Conservation (phyloP, 208 protist species). For the Leishmania aethiopica region DNA sequence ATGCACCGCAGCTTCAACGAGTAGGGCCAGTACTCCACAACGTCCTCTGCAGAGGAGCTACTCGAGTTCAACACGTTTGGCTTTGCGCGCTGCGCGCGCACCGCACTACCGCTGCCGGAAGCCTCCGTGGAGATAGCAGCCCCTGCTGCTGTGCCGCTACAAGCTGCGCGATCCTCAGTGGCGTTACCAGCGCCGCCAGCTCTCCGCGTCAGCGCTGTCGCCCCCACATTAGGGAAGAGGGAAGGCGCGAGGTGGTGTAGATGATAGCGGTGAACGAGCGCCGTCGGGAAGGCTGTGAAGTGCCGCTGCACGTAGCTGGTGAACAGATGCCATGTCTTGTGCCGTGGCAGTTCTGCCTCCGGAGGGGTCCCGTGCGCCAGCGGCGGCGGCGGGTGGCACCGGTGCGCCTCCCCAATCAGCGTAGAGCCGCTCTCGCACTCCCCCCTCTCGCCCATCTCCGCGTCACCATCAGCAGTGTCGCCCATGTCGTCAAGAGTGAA, state of each 20-base stretch:
- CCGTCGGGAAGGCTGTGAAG: conserved; percentile 84
- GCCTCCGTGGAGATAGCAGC: neutral
- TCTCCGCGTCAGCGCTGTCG: neutral
- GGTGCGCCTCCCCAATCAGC: neutral
- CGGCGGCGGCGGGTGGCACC: neutral
- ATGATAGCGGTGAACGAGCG: conserved; percentile 82
- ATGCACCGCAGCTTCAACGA: conserved; percentile 51
- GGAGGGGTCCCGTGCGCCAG: neutral
- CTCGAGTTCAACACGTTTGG: neutral
- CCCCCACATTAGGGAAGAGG: conserved; percentile 51
- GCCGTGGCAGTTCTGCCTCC: neutral
- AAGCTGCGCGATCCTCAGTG: neutral
- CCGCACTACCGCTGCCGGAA: neutral
- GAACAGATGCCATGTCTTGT: conserved; percentile 67
- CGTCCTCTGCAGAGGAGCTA: neutral
- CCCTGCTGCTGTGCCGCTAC: neutral
- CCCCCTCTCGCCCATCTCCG: neutral
- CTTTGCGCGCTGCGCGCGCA: neutral
- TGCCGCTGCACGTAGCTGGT: conserved; percentile 42
- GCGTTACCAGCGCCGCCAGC: neutral
- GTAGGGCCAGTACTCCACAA: conserved; percentile 55
- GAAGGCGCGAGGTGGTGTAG: conserved; percentile 59
- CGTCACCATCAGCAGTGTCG: conserved; percentile 1
- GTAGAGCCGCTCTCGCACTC: neutral
- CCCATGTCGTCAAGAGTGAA: conserved; percentile 26